These are phyloP conservation scores for Corylus avellana DNA, from an alignment of 306 rosid species.

Conservation along the genomic window DNA sequence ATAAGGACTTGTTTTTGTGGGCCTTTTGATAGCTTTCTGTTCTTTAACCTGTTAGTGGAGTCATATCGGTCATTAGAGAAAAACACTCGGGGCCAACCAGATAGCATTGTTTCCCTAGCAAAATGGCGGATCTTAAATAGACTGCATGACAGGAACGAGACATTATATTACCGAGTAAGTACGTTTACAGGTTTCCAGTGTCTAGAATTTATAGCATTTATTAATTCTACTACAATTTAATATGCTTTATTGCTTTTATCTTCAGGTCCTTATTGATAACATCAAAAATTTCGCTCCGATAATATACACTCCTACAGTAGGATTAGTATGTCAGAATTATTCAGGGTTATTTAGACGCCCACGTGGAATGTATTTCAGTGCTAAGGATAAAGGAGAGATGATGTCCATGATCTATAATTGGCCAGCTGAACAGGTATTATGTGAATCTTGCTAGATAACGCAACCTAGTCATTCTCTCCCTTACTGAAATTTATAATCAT, in stretches of 20 bases:
- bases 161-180: conserved; percentile 91
- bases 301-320: conserved; percentile 97
- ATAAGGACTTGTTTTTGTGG: not conserved
- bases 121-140: conserved; percentile 99
- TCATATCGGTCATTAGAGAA: conserved; percentile 93
- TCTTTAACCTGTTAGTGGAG: conserved; percentile 60
- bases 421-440: conserved; percentile 76
- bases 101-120: conserved; percentile 67
- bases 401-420: conserved; percentile 99
- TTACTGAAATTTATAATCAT: conserved; percentile 2
- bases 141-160: conserved; percentile 96
- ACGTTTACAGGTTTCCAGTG: conserved; percentile 24
- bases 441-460: conserved; percentile 17
- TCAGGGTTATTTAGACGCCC: conserved; percentile 97
- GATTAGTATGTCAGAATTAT: conserved; percentile 94
- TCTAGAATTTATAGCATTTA: conserved; percentile 17
- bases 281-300: conserved; percentile 90
- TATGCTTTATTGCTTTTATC: conserved; percentile 22
- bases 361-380: conserved; percentile 99
- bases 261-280: conserved; percentile 91
- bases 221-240: conserved; percentile 23
- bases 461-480: conserved; percentile 11
- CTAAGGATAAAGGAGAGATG: conserved; percentile 99
- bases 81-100: conserved; percentile 79
- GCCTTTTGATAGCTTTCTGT: conserved; percentile 1